Evolutionary conservation across 345 rosid species (phyloP).

Genomic region (Euphorbia peplus): DNA sequence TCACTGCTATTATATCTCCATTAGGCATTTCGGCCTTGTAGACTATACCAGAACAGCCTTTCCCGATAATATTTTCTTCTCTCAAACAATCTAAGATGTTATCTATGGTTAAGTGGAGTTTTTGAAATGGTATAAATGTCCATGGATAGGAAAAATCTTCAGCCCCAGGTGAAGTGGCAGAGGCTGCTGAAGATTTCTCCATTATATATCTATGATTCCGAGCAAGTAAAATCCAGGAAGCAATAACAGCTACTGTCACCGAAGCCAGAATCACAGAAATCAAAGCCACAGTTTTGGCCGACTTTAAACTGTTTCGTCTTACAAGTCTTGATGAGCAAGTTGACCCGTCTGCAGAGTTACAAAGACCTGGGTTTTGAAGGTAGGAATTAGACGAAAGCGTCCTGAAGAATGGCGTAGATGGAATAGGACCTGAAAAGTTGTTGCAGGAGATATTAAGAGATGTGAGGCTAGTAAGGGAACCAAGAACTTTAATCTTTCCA

Average conservation of each 20-base stretch:
- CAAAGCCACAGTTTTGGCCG: slow-evolving; percentile 68
- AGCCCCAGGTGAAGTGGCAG: slow-evolving; percentile 37
- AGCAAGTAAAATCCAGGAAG: slow-evolving; percentile 57
- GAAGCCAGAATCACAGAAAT: slow-evolving; percentile 56
- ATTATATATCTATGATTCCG: slow-evolving; percentile 52
- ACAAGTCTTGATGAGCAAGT: slow-evolving; percentile 62
- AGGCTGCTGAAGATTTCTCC: slow-evolving; percentile 48
- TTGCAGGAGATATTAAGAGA: slow-evolving; percentile 82
- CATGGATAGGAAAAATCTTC: slow-evolving; percentile 95
- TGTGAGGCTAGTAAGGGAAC: slow-evolving; percentile 84
- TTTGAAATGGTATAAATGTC: slow-evolving; percentile 95
- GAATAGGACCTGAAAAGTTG: slow-evolving; percentile 91
- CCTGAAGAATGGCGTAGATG: slow-evolving; percentile 78
- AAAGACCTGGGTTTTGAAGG: slow-evolving; percentile 59
- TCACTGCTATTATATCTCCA: slow-evolving; percentile 76
- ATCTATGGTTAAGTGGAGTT: slow-evolving; percentile 63
- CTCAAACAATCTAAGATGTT: slow-evolving; percentile 68
- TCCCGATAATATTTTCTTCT: slow-evolving; percentile 87
- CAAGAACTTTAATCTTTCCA: slow-evolving; percentile 68
- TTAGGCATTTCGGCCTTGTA: slow-evolving; percentile 82
- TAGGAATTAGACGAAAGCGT: slow-evolving; percentile 60
- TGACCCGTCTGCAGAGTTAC: slow-evolving; percentile 59
- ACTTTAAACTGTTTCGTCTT: slow-evolving; percentile 45
- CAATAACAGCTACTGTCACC: slow-evolving; percentile 52
- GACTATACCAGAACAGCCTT: slow-evolving; percentile 92